These are phyloP conservation scores for Periconia sp. DNA, from an alignment of 2,329 filamentous ascomycete species.

Conservation along the genomic window DNA sequence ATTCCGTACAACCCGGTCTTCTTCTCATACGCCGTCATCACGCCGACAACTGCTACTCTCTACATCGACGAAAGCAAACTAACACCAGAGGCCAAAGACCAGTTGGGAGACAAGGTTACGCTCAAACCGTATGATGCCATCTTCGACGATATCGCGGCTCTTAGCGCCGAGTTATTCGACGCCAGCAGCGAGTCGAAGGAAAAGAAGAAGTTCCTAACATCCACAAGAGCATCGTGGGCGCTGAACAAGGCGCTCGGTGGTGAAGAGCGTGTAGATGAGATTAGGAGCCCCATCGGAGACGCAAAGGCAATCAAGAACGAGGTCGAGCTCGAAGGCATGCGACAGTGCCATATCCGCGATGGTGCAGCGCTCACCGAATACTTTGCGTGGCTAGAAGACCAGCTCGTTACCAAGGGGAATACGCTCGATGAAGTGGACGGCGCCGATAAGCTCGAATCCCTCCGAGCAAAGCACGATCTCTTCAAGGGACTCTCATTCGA, in stretches of 20 bases:
- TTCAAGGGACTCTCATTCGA: conserved; percentile 93
- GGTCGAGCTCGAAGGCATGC: conserved; percentile 88
- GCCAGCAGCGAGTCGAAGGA: conserved; percentile 40
- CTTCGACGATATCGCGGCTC: conserved; percentile 74
- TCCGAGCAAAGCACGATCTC: conserved; percentile 71
- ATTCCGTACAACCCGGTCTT: conserved; percentile 99
- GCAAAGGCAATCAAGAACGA: conserved; percentile 95
- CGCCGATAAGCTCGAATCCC: conserved; percentile 86
- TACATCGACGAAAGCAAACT: conserved; percentile 87
- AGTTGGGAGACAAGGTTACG: conserved; percentile 72
- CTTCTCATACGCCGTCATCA: conserved; percentile 93
- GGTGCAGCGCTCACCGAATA: conserved; percentile 90
- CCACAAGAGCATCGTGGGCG: conserved; percentile 92
- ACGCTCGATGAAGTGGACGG: conserved; percentile 85
- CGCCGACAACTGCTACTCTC: conserved; percentile 74
- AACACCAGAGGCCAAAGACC: conserved; percentile 68
- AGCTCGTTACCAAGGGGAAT: conserved; percentile 75
- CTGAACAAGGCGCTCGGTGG: conserved; percentile 85
- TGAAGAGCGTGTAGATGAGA: conserved; percentile 82
- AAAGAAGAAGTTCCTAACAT: conserved; percentile 76
- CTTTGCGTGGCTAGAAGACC: conserved; percentile 95
- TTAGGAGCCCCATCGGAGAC: conserved; percentile 85
- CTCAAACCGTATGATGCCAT: conserved; percentile 84
- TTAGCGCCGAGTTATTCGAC: conserved; percentile 57
- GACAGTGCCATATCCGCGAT: conserved; percentile 90